Percentiles rank a stretch among this genome's conserved stretches.
phyloP scores from a whole-genome alignment of 768 basidiomycete species.

The Hydnum rufescens region DNA sequence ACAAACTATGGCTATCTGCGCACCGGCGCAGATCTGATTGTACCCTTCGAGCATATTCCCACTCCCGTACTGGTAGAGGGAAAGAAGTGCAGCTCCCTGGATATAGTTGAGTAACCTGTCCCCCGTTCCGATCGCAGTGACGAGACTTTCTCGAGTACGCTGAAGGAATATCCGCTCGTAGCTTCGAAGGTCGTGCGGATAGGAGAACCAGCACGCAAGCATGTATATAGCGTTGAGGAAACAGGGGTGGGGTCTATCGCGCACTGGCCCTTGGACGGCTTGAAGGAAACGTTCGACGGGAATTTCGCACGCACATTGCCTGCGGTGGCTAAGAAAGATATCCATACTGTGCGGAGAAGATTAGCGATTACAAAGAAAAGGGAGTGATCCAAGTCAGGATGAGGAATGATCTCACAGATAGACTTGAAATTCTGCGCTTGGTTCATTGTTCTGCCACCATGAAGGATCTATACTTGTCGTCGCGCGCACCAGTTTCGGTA shows the following conservation, averaged over 20 bases:
- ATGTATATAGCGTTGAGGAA: slow-evolving; percentile 9
- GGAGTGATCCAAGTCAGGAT: too few relatives aligned
- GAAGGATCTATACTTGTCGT: neutral
- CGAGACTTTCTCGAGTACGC: neutral
- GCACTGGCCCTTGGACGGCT: too few relatives aligned
- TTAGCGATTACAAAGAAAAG: too few relatives aligned
- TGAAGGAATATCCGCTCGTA: slow-evolving; percentile 8
- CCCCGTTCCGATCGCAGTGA: too few relatives aligned
- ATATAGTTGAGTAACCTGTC: neutral
- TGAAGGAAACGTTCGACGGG: neutral
- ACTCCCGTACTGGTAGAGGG: slow-evolving; percentile 3
- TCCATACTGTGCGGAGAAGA: neutral
- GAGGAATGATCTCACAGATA: neutral
- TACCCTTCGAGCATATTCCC: slow-evolving; percentile 8
- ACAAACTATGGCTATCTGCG: slow-evolving; percentile 6
- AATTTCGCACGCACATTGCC: neutral
- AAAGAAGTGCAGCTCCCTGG: slow-evolving; percentile 4
- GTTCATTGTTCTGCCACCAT: neutral
- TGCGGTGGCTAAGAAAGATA: neutral
- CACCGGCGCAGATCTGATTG: slow-evolving; percentile 1
- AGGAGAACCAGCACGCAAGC: slow-evolving; percentile 7
- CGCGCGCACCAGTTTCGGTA: too few relatives aligned
- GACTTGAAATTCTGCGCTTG: neutral
- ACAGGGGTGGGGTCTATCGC: slow-evolving; percentile 3
- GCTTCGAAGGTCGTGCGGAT: neutral